phyloP scores from a whole-genome alignment of 148 eudicot species.

The Persicaria maculosa region DNA sequence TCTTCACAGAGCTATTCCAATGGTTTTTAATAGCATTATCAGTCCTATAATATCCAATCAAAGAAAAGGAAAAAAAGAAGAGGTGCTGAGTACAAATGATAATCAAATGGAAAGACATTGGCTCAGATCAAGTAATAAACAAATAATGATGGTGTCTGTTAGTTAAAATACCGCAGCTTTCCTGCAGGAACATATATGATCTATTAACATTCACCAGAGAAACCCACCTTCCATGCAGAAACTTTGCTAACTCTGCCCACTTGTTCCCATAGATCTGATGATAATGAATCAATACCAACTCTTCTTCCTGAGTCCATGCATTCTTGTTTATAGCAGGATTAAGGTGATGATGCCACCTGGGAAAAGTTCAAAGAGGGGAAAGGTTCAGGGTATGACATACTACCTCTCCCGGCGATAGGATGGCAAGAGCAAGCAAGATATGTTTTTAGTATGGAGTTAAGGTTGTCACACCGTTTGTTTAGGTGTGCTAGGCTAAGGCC shows the following conservation, averaged over 20 bases:
- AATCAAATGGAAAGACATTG: background rate
- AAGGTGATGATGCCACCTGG: conserved; percentile 98
- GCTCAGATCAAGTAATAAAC: background rate
- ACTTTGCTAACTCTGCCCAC: conserved; percentile 95
- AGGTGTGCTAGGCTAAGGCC: no score
- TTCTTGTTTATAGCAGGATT: conserved; percentile 91
- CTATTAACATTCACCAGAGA: conserved; percentile 1
- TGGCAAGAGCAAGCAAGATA: background rate
- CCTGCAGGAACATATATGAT: background rate
- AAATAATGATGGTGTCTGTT: background rate
- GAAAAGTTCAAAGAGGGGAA: conserved; percentile 10
- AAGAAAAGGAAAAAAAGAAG: conserved; percentile 22
- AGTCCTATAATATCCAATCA: conserved; percentile 45
- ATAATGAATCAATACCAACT: conserved; percentile 65
- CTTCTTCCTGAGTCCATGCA: conserved; percentile 99
- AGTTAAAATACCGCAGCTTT: background rate
- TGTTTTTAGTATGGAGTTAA: background rate
- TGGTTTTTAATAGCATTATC: conserved; percentile 98
- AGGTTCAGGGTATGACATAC: background rate
- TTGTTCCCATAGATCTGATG: conserved; percentile 88
- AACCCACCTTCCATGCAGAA: conserved; percentile 79
- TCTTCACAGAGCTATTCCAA: conserved; percentile 97
- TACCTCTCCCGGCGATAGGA: background rate
- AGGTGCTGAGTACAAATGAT: background rate
- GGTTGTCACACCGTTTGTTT: background rate